Conservation (phyloP, 2,329 filamentous ascomycete genomes). For the Cladophialophora carrionii region DNA sequence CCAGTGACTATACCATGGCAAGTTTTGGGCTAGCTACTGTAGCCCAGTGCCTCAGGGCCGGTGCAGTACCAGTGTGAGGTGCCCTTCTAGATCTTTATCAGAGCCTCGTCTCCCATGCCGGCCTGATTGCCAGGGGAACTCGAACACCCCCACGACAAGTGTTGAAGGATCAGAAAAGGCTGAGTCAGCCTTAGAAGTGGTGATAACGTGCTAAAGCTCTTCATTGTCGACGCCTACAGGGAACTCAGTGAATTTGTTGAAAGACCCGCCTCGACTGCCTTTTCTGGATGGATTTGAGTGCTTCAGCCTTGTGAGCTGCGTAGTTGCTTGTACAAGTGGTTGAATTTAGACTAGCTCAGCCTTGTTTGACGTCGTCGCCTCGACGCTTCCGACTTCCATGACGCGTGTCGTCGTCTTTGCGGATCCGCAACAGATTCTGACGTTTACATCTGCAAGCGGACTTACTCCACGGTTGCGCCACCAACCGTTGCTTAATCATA, state of each 20-base stretch:
- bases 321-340: neutral
- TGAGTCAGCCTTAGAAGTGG: neutral
- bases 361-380: conserved; percentile 6
- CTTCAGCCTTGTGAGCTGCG: neutral
- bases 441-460: conserved; percentile 1
- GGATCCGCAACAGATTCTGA: conserved; percentile 5
- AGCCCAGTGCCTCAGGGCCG: neutral
- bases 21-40: neutral
- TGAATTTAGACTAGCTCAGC: conserved; percentile 9
- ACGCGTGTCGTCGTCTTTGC: neutral
- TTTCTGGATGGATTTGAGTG: neutral
- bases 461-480: neutral
- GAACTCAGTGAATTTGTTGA: neutral
- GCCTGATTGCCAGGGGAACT: neutral
- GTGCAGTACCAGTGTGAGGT: no score
- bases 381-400: neutral
- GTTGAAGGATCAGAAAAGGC: neutral
- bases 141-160: neutral
- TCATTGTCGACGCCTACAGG: neutral
- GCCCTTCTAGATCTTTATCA: neutral
- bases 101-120: neutral
- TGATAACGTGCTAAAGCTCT: neutral
- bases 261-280: neutral
- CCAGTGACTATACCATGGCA: neutral
- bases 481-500: neutral